A percentile compares a stretch with the other conserved stretches of the same genome.
Evolutionary conservation across 352 stramenopile genomes (phyloP).

Genomic region (Paralagenidium karlingii): DNA sequence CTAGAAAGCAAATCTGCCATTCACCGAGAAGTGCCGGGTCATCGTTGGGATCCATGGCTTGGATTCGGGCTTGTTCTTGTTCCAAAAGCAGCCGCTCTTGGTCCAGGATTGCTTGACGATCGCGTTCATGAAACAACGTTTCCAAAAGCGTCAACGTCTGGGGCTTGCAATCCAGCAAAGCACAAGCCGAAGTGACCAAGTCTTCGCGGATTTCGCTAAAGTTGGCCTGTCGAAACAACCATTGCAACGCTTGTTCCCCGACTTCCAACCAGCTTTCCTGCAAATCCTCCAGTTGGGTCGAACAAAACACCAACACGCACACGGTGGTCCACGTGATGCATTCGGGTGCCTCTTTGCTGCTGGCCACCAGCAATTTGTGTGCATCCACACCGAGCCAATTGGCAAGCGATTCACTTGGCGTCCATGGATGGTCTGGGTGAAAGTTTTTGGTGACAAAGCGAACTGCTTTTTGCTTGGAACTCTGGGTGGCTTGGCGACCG

Average conservation of each 20-base stretch:
- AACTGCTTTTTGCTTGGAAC: slow-evolving; percentile 15
- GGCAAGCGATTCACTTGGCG: slow-evolving; percentile 24
- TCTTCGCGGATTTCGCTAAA: slow-evolving; percentile 36
- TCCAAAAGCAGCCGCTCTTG: slow-evolving; percentile 8
- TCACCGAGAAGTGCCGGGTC: slow-evolving; percentile 21
- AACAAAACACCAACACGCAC: slow-evolving; percentile 27
- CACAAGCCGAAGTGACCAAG: slow-evolving; percentile 28
- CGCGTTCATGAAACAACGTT: slow-evolving; percentile 21
- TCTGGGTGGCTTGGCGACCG: too few species aligned
- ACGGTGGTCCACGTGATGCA: slow-evolving; percentile 42
- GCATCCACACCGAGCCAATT: slow-evolving; percentile 24
- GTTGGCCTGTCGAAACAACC: slow-evolving; percentile 31
- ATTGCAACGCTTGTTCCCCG: slow-evolving; percentile 13
- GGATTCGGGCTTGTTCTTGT: not conserved
- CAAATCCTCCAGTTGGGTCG: slow-evolving; percentile 21
- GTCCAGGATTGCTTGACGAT: too few species aligned
- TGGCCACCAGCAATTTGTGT: slow-evolving; percentile 16
- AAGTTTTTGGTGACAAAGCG: slow-evolving; percentile 24
- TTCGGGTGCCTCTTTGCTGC: slow-evolving; percentile 25
- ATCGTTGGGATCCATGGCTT: not conserved
- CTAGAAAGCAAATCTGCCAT: slow-evolving; percentile 37
- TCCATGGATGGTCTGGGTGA: slow-evolving; percentile 17
- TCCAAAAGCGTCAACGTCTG: slow-evolving; percentile 15
- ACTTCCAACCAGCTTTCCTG: slow-evolving; percentile 42
- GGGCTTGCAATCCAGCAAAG: slow-evolving; percentile 17